Percentiles rank a stretch among this genome's conserved stretches.
These are phyloP conservation scores for Globisporangium cylindrosporum DNA, from an alignment of 352 stramenopile species.

Conservation along the genomic window DNA sequence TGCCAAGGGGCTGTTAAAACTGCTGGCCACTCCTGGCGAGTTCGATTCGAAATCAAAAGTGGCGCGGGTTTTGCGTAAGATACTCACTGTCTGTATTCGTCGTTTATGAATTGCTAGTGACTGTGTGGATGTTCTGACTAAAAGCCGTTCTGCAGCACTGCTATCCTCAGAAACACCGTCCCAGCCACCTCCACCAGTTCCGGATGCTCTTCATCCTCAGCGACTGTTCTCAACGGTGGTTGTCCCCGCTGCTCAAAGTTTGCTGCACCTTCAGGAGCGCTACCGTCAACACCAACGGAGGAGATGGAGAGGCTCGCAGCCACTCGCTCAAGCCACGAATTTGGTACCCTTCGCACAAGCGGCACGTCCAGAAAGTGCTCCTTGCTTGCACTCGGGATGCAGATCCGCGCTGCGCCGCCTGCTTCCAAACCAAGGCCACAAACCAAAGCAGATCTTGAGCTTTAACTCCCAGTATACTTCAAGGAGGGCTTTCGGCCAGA, in stretches of 20 bases:
- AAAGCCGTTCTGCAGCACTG: conserved; percentile 28
- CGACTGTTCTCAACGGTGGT: neutral
- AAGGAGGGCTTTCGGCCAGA: neutral
- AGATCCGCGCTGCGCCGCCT: conserved; percentile 35
- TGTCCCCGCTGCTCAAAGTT: neutral
- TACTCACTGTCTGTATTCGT: no score
- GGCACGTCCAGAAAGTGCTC: conserved; percentile 50
- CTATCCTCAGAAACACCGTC: conserved; percentile 33
- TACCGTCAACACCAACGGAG: neutral
- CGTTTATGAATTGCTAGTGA: neutral
- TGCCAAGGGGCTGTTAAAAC: neutral
- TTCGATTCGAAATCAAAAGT: no score
- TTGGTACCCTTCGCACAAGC: conserved; percentile 20
- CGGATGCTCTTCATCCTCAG: neutral
- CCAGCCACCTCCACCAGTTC: conserved; percentile 11
- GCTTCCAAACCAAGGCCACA: no score
- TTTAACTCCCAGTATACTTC: neutral
- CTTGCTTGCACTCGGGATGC: conserved; percentile 29
- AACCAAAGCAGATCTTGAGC: neutral
- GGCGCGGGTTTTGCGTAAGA: no score
- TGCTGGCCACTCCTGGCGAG: neutral
- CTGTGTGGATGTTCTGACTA: neutral
- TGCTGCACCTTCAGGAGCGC: neutral
- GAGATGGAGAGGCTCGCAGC: conserved; percentile 18
- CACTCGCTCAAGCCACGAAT: conserved; percentile 21